Percentiles rank a stretch among this genome's conserved stretches.
Conservation (phyloP, 768 basidiomycete genomes). For the Xerocomellus dryophilus region DNA sequence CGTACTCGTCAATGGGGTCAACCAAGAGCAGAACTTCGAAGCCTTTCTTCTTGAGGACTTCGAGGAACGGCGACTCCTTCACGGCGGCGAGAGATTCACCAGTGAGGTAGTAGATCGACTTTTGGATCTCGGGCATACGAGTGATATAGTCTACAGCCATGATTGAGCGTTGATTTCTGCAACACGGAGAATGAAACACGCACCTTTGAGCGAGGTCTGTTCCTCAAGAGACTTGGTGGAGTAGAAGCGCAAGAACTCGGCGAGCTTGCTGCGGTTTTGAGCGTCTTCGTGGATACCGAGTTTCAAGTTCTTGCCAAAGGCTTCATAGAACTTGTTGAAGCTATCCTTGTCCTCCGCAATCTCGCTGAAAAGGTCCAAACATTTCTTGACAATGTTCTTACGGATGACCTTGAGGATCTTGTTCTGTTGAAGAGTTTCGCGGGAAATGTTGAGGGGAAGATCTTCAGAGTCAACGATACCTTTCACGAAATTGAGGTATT, state of each 20-base stretch:
- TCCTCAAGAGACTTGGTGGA: conserved; percentile 93
- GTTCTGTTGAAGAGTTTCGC: conserved; percentile 99
- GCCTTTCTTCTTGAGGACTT: conserved; percentile 99
- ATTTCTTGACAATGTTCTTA: conserved; percentile 99
- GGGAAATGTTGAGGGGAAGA: conserved; percentile 98
- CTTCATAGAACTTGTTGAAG: conserved; percentile 94
- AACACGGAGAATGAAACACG: conserved; percentile 13
- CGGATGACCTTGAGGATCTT: conserved; percentile 99
- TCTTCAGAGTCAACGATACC: conserved; percentile 99
- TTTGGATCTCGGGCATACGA: conserved; percentile 98
- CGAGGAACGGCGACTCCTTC: conserved; percentile 96
- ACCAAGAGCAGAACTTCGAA: conserved; percentile 97
- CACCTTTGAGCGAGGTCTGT: conserved; percentile 89
- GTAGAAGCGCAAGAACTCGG: conserved; percentile 98
- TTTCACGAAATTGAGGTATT: conserved; percentile 99
- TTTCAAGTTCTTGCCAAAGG: conserved; percentile 99
- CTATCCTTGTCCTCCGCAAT: conserved; percentile 99
- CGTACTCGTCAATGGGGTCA: conserved; percentile 99
- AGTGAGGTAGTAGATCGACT: conserved; percentile 98
- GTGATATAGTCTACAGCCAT: conserved; percentile 85
- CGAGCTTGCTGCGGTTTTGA: conserved; percentile 98
- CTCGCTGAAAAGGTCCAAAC: conserved; percentile 90
- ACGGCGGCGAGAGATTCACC: conserved; percentile 92
- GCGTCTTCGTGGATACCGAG: conserved; percentile 99
- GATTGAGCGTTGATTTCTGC: background rate